Conservation (phyloP, 805 yeast genomes). For the Metschnikowia aberdeeniae region DNA sequence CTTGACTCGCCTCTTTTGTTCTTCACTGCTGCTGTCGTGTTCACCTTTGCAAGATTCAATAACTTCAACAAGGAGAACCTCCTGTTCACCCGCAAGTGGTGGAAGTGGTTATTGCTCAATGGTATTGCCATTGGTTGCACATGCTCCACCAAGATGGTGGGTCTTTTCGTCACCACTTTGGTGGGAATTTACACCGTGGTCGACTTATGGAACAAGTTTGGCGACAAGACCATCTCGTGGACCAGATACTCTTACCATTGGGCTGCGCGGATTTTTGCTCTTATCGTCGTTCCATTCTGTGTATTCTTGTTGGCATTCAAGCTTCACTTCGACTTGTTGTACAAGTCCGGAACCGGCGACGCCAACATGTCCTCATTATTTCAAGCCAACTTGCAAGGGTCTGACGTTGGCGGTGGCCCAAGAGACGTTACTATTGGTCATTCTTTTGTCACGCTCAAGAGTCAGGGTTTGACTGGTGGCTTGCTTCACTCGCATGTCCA, state of each 20-base stretch:
- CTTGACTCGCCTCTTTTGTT: slow-evolving; percentile 88
- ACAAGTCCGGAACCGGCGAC: slow-evolving; percentile 78
- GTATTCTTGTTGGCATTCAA: slow-evolving; percentile 68
- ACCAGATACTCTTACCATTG: slow-evolving; percentile 55
- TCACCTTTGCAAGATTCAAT: slow-evolving; percentile 69
- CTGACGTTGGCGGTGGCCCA: slow-evolving; percentile 63
- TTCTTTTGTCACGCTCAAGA: slow-evolving; percentile 37
- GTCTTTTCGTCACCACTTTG: slow-evolving; percentile 79
- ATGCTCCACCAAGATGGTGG: slow-evolving; percentile 95
- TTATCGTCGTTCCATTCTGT: slow-evolving; percentile 58
- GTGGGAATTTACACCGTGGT: slow-evolving; percentile 88
- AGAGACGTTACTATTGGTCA: slow-evolving; percentile 60
- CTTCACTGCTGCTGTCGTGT: slow-evolving; percentile 82
- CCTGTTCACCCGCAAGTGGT: slow-evolving; percentile 75
- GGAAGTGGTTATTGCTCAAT: slow-evolving; percentile 84
- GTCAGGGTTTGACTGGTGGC: slow-evolving; percentile 43
- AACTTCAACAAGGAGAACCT: slow-evolving; percentile 44
- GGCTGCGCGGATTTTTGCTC: slow-evolving; percentile 59
- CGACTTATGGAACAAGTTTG: slow-evolving; percentile 83
- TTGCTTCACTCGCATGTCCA: slow-evolving; percentile 46
- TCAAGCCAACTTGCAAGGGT: slow-evolving; percentile 71
- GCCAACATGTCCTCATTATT: slow-evolving; percentile 75
- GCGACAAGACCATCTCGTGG: slow-evolving; percentile 56
- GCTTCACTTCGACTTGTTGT: slow-evolving; percentile 68
- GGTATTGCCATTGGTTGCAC: slow-evolving; percentile 89